A percentile compares a stretch with the other conserved stretches of the same genome.
These are phyloP conservation scores for Phytophthora quininea DNA, from an alignment of 352 stramenopile genomes.

Conservation along the genomic window DNA sequence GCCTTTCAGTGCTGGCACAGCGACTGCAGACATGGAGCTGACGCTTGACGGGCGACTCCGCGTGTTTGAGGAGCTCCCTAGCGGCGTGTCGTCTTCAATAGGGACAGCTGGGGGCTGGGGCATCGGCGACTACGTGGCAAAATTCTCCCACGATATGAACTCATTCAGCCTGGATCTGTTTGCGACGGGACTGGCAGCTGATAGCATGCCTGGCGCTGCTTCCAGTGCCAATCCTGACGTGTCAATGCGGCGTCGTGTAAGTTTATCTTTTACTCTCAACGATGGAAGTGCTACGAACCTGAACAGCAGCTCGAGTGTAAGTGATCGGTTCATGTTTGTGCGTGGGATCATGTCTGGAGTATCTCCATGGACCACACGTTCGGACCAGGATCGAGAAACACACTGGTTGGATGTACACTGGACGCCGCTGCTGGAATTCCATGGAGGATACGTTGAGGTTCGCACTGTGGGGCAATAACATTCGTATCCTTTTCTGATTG, in stretches of 20 bases:
- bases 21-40: slow-evolving; percentile 21
- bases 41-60: slow-evolving; percentile 32
- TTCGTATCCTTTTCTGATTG: too few species aligned
- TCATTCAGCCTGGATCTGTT: neutral
- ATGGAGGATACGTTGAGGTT: slow-evolving; percentile 2
- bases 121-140: slow-evolving; percentile 6
- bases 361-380: neutral
- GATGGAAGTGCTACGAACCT: neutral
- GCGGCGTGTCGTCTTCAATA: slow-evolving; percentile 12
- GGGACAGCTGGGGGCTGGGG: neutral
- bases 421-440: slow-evolving; percentile 1
- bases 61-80: slow-evolving; percentile 30
- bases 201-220: neutral
- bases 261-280: neutral
- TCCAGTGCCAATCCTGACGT: neutral
- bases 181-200: neutral
- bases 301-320: too few species aligned
- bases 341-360: neutral
- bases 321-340: slow-evolving; percentile 1
- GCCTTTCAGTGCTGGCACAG: neutral
- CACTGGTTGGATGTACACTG: neutral
- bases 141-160: neutral
- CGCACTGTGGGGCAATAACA: too few species aligned
- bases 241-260: neutral
- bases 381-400: too few species aligned